Conservation (phyloP, 129 eudicot species). For the Flaveria ramosissima region DNA sequence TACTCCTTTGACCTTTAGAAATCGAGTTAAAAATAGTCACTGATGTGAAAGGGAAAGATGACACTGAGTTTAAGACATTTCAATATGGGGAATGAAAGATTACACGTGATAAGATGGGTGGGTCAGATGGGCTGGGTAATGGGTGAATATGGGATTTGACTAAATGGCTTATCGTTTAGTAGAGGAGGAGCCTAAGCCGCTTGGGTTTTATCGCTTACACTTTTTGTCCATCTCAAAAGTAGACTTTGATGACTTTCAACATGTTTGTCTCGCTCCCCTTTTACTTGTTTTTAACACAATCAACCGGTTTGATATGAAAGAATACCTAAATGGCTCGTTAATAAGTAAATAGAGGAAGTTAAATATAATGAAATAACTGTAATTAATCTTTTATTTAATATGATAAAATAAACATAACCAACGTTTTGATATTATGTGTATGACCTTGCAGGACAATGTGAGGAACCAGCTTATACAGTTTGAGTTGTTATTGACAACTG, state of each 20-base stretch:
- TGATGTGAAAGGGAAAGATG: too few relatives aligned
- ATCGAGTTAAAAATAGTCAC: too few relatives aligned
- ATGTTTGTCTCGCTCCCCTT: background rate
- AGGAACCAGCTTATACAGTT: slow-evolving; percentile 95
- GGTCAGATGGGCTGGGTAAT: background rate
- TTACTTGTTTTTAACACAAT: background rate
- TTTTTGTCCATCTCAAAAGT: background rate
- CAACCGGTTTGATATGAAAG: background rate
- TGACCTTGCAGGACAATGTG: slow-evolving; percentile 73
- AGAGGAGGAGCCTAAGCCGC: background rate
- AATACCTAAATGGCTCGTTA: background rate
- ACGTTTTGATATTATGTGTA: background rate
- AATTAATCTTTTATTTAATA: background rate
- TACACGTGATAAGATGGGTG: background rate
- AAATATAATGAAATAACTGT: background rate
- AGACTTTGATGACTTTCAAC: background rate
- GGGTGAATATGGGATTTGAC: background rate
- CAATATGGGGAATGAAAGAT: background rate
- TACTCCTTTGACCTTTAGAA: too few relatives aligned
- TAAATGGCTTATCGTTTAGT: background rate
- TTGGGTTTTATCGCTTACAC: background rate
- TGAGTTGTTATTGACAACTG: slow-evolving; percentile 83
- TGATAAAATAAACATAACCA: background rate
- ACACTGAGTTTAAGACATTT: background rate
- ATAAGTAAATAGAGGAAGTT: background rate